Percentiles rank a stretch among this genome's conserved stretches.
These are phyloP conservation scores for Calonectria hawksworthii DNA, from an alignment of 2,329 filamentous ascomycete species.

Conservation along the genomic window DNA sequence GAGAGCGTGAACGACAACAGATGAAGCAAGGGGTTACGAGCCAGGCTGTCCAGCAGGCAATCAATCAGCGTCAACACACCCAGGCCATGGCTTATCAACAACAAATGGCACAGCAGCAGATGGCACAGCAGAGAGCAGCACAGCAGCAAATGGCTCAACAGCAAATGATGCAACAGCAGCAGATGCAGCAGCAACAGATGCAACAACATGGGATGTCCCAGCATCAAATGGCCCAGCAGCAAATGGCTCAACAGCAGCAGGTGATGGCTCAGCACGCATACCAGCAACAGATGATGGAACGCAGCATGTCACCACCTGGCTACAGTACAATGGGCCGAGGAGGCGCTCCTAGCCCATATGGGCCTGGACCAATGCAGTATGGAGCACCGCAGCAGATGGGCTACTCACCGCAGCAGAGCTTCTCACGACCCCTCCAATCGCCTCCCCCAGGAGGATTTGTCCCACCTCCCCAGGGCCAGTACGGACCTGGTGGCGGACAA, in stretches of 20 bases:
- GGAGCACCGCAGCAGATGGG: slow-evolving; percentile 41
- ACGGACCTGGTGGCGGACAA: slow-evolving; percentile 35
- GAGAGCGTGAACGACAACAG: slow-evolving; percentile 80
- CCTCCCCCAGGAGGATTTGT: slow-evolving; percentile 47
- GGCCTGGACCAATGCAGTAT: slow-evolving; percentile 36
- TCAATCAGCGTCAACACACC: slow-evolving; percentile 47
- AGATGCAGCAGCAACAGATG: no score
- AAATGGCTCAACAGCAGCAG: slow-evolving; percentile 46
- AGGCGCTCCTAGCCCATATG: slow-evolving; percentile 37
- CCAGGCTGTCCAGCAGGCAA: slow-evolving; percentile 43
- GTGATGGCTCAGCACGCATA: slow-evolving; percentile 41
- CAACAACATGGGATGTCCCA: slow-evolving; percentile 27
- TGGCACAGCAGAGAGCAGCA: slow-evolving; percentile 54
- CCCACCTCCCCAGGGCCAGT: slow-evolving; percentile 50
- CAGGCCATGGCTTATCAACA: slow-evolving; percentile 50
- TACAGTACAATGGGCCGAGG: slow-evolving; percentile 44
- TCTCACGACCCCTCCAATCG: slow-evolving; percentile 51
- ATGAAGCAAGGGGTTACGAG: slow-evolving; percentile 31
- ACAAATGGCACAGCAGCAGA: slow-evolving; percentile 60
- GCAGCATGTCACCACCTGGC: slow-evolving; percentile 40
- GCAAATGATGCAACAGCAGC: slow-evolving; percentile 41
- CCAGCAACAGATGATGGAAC: slow-evolving; percentile 45
- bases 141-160: slow-evolving; percentile 49
- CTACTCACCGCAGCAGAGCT: slow-evolving; percentile 43
- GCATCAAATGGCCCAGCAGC: slow-evolving; percentile 44